These are phyloP conservation scores for Nicotiana knightiana DNA, from an alignment of 257 asterid species.

Conservation along the genomic window DNA sequence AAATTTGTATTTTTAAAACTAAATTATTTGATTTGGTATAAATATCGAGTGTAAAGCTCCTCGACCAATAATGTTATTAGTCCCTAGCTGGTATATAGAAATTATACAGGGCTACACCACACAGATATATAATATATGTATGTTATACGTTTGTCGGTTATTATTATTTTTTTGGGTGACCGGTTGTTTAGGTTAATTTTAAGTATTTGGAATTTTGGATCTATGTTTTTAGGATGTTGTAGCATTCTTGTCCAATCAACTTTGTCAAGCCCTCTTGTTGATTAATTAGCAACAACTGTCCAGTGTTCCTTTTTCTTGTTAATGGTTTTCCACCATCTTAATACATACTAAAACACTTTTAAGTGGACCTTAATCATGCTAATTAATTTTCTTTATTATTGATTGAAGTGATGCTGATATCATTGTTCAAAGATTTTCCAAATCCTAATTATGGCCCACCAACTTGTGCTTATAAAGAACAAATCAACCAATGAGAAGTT, in stretches of 20 bases:
- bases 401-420: conserved; percentile 68
- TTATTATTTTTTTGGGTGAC: no score
- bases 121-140: no score
- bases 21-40: neutral
- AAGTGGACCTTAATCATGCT: conserved; percentile 48
- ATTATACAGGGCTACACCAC: no score
- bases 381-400: conserved; percentile 37
- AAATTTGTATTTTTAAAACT: neutral
- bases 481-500: conserved; percentile 38
- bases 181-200: no score
- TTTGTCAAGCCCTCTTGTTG: conserved; percentile 19
- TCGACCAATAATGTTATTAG: no score
- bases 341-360: conserved; percentile 25
- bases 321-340: conserved; percentile 51
- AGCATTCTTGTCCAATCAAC: conserved; percentile 29
- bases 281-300: conserved; percentile 40
- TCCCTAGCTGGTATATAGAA: no score
- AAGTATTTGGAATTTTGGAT: no score
- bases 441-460: conserved; percentile 55
- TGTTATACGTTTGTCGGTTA: no score
- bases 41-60: neutral
- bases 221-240: neutral
- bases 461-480: conserved; percentile 41
- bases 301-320: conserved; percentile 16
- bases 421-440: conserved; percentile 62